Evolutionary conservation across 164 flowering plant genomes (phyloP).

Genomic region (Magnolia changhungtana): DNA sequence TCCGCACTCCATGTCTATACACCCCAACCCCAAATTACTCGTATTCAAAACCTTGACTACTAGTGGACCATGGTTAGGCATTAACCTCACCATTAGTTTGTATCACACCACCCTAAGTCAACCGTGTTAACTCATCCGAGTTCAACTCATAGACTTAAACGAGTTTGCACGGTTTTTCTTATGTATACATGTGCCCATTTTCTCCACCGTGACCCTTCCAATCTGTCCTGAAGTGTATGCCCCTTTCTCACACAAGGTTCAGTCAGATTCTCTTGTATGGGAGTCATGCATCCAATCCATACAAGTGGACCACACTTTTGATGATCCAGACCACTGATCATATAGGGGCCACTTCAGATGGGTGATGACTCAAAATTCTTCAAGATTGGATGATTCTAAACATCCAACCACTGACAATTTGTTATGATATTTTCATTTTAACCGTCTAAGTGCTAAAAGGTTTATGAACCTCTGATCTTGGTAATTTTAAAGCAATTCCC

Average conservation of each 20-base stretch:
- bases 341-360: too few species aligned
- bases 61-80: neutral
- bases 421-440: too few species aligned
- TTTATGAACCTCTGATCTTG: too few species aligned
- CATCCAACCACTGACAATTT: neutral
- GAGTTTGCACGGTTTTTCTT: neutral
- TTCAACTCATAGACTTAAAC: neutral
- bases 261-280: neutral
- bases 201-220: neutral
- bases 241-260: neutral
- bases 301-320: too few species aligned
- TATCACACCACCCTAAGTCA: neutral
- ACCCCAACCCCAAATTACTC: too few species aligned
- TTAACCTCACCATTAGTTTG: neutral
- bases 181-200: neutral
- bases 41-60: neutral
- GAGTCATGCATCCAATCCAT: too few species aligned
- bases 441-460: too few species aligned
- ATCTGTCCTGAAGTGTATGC: neutral
- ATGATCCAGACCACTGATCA: too few species aligned
- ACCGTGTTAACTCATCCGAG: neutral
- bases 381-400: neutral
- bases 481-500: too few species aligned
- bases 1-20: too few species aligned
- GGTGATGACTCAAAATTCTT: neutral